These are phyloP conservation scores for Xylaria sp. DNA, from an alignment of 2,329 filamentous ascomycete species.

Conservation along the genomic window DNA sequence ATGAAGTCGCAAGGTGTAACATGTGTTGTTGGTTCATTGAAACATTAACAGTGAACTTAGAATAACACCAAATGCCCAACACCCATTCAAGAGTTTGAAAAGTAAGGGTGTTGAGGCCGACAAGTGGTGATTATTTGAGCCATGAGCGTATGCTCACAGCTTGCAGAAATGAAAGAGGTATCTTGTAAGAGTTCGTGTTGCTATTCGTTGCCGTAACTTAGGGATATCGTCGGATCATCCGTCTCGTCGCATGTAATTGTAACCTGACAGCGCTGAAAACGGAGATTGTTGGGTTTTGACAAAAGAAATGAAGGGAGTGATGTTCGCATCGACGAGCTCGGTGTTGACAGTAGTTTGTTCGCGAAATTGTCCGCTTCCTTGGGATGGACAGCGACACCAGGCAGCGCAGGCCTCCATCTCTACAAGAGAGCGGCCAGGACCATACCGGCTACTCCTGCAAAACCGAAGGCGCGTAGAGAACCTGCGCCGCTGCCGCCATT, in stretches of 20 bases:
- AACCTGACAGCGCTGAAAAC: slow-evolving; percentile 37
- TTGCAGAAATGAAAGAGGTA: slow-evolving; percentile 32
- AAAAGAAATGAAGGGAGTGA: slow-evolving; percentile 42
- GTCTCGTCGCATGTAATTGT: slow-evolving; percentile 40
- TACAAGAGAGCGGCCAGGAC: slow-evolving; percentile 59
- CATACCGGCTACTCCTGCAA: slow-evolving; percentile 58
- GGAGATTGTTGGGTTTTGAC: slow-evolving; percentile 40
- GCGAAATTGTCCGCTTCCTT: not conserved
- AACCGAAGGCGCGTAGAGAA: slow-evolving; percentile 51
- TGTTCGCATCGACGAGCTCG: slow-evolving; percentile 38
- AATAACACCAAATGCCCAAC: slow-evolving; percentile 40
- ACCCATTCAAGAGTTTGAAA: slow-evolving; percentile 32
- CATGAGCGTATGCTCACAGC: slow-evolving; percentile 24
- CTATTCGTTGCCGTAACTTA: slow-evolving; percentile 34
- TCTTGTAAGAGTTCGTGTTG: slow-evolving; percentile 23
- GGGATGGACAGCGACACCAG: slow-evolving; percentile 18
- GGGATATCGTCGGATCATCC: slow-evolving; percentile 35
- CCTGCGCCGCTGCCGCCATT: slow-evolving; percentile 46
- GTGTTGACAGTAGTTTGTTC: slow-evolving; percentile 19
- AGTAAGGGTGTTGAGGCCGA: slow-evolving; percentile 34
- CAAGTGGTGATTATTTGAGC: slow-evolving; percentile 27
- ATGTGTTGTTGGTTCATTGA: slow-evolving; percentile 39
- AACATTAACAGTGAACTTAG: slow-evolving; percentile 39
- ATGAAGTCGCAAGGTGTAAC: slow-evolving; percentile 10
- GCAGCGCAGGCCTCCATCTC: slow-evolving; percentile 27